Evolutionary conservation across 177 flowering plant genomes (phyloP), one percentile per base, ranked within the genome.

Genomic region (Vitis hybrid): DNA sequence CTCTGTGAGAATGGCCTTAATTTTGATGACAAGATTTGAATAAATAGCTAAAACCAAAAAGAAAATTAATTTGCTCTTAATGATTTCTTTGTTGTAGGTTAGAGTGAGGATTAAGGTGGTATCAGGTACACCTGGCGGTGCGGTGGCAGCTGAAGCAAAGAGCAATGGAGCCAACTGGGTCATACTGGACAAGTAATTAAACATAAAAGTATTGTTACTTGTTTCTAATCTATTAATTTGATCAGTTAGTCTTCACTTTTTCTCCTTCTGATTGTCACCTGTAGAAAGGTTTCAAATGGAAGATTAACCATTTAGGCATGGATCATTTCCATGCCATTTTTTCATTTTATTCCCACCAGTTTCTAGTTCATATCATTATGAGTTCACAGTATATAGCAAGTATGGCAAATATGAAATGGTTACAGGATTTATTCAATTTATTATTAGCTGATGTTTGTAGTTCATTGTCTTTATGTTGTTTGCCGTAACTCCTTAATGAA

Each of bases 151-250:
- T 57, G 94, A 94, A 80, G 89, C 90, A 50, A 89, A 74, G 78
- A 82, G 77, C 74, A 86, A 75, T 62, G 85, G 81, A 72, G 97
- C 91, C 82, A 89, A 75, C 75, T 94, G 98, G 98, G 93, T 94
- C 86, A 62, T 94, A 68, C 81, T 94, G 87, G 97, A 94, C 92
- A 92, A 89, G 98, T 92, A 92, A 91, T 77, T 80, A 52, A 63
- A 78, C 77, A 72, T 76, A 69, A 78, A 86, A 76, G 80, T 87
- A 83, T 82, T 82, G 56, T 64, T 83, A 77, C 83, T 73, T 75
- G 64, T 80, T 82, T 74, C 79, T 68, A 32, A 56, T 70, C 70
- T 72, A 34, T 66, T 63, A 32, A 40, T 71, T 68, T 45, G 32
- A 21, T 52, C 9, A 30, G 40, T 40, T 64, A 49, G 62, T 63